Evolutionary conservation across 768 basidiomycete species (phyloP).

Genomic region (Mycena indigotica): DNA sequence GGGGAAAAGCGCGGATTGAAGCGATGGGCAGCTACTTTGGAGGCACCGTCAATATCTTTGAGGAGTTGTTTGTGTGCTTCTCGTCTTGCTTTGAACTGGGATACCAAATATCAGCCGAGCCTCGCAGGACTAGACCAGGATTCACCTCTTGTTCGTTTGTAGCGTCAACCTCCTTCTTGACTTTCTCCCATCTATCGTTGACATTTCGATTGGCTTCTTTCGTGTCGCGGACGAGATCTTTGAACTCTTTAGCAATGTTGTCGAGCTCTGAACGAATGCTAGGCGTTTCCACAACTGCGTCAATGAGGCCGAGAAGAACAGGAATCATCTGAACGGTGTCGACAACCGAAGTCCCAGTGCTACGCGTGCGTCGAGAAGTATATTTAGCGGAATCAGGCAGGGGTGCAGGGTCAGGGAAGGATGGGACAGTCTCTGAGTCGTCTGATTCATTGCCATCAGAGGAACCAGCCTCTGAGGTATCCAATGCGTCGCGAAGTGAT

Average conservation of each 20-base stretch:
- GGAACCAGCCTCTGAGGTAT: slow-evolving; percentile 19
- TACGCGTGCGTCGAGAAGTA: slow-evolving; percentile 51
- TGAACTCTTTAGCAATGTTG: slow-evolving; percentile 53
- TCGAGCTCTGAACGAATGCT: slow-evolving; percentile 64
- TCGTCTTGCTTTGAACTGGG: slow-evolving; percentile 49
- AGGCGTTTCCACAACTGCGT: slow-evolving; percentile 48
- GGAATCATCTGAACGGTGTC: slow-evolving; percentile 69
- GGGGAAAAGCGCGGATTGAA: slow-evolving; percentile 57
- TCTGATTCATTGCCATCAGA: slow-evolving; percentile 16
- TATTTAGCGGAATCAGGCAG: slow-evolving; percentile 46
- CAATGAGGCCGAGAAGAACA: slow-evolving; percentile 60
- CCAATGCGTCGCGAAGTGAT: slow-evolving; percentile 42
- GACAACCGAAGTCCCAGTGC: slow-evolving; percentile 33
- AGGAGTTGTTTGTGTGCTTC: slow-evolving; percentile 53
- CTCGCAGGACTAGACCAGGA: slow-evolving; percentile 3
- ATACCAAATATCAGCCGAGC: background rate
- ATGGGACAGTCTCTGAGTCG: slow-evolving; percentile 25
- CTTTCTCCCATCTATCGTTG: slow-evolving; percentile 59
- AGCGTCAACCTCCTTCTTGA: slow-evolving; percentile 37
- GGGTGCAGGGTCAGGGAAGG: slow-evolving; percentile 63
- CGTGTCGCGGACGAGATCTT: slow-evolving; percentile 52
- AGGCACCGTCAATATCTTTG: slow-evolving; percentile 53
- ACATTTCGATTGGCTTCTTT: slow-evolving; percentile 58
- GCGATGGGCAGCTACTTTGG: slow-evolving; percentile 49
- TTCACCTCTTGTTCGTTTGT: slow-evolving; percentile 33